Evolutionary conservation across 192 early-diverging fungal species (phyloP), one percentile per base, ranked within the genome.

Genomic region (Umbelopsis sp.): DNA sequence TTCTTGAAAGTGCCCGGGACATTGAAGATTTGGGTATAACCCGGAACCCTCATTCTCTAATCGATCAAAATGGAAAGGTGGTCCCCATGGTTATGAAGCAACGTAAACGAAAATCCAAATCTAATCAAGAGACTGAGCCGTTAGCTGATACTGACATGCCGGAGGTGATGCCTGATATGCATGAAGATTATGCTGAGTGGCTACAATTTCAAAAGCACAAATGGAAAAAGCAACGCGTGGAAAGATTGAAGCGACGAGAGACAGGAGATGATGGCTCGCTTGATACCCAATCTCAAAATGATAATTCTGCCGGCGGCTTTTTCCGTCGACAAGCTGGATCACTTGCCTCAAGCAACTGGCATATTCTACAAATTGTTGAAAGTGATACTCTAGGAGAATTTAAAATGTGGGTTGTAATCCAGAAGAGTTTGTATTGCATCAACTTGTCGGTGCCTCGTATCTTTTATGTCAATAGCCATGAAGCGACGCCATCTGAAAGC

Each of bases 381-480:
- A 94, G 93, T 7, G 93, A 96, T 46, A 86, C 72, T 2, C 91
- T 90, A 5, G 97, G 97, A 21, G 92, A 94, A 77, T 95, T 95
- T 64, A 82, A 81, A n/a, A 83, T 96, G 13, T 99, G 95, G 95
- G 86, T 91, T 13, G 67, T 93, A 25, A 83, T 92, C 9, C 83
- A 91, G 66, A 85, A 84, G 33, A 80, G 85, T 25, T 70, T 98
- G 64, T 88, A 94, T 70, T 71, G 83, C 2, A 85, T 97, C 37
- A 85, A 86, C 4, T 68, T 99, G 0, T 78, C 86, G 0, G 89
- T 98, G 10, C 95, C 95, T 10, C 89, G 95, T 30, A 85, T 81
- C 21, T 88, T 98, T 49, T 97, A 93, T 69, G 88, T 96, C 72
- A 94, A 97, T 71, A 90, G 88, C 49, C 81, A 85, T 44, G 88